Base-by-base conservation (phyloP, 805 yeast species). In the Candida fluviatilis region DNA sequence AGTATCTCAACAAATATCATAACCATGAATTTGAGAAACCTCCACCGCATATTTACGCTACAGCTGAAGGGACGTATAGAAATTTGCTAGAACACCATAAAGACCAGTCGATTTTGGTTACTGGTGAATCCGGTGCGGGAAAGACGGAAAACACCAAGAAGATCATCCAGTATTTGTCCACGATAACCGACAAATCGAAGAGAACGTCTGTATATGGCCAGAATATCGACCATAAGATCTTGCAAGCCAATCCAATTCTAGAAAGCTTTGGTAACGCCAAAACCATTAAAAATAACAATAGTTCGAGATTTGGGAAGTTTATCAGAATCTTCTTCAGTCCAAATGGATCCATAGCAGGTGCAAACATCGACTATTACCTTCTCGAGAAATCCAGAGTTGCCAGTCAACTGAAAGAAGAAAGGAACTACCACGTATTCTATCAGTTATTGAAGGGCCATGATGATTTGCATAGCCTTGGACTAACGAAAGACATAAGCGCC, bases 61-160 rank as follows among this genome's bases (percentile, higher is more conserved):
- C 85, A 21, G 84, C 56, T 0, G 96, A 93, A 52, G 78, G 79
- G 34, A 95, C 98, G 1, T 86, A 80, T 50, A 76, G 87, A 45
- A 84, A 82, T 51, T 66, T 93, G 56, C 64, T 87, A 10, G 69
- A 73, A 10, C 81, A 84, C 46, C 71, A 67, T 36, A 80, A 79
- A 51, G 84, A 90, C 58, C 99, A 93, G 64, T 82, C 95, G 10
- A 88, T 93, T 39, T 69, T 93, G 35, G 97, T 93, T n/a, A 93
- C 99, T 0, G 99, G 99, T 47, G 99, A 93, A 57, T 84, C 95
- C 17, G 99, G 99, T 48, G 99, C 99, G 0, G 99, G 99, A 37
- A 93, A 93, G 57, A 93, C 99, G 0, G 99, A 93, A 63, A 93
- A 88, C 50, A 93, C 99, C 4, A 93, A 93, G 60, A 89, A 85